A percentile compares a stretch with the other conserved stretches of the same genome.
phyloP scores from a whole-genome alignment of 345 rosid genomes.

The Syzygium oleosum region DNA sequence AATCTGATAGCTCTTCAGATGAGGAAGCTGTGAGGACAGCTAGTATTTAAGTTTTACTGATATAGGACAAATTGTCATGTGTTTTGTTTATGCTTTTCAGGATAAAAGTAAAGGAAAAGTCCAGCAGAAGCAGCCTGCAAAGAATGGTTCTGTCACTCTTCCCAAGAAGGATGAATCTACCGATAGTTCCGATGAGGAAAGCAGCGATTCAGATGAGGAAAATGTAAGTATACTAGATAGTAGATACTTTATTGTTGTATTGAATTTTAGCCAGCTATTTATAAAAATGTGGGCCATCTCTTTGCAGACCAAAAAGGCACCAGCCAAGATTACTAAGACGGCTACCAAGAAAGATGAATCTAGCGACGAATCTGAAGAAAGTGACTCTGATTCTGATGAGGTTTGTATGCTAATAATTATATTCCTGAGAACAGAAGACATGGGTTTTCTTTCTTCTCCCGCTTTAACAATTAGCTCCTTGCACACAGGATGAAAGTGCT shows the following conservation, averaged over 20 bases:
- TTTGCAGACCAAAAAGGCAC: constrained; percentile 5
- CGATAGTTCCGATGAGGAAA: constrained; percentile 16
- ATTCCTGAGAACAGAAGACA: background rate
- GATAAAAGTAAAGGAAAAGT: constrained; percentile 1
- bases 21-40: background rate
- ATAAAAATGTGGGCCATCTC: background rate
- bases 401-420: background rate
- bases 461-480: background rate
- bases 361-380: constrained; percentile 30
- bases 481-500: background rate
- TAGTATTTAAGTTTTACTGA: background rate
- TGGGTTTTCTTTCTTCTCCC: background rate
- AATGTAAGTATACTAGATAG: background rate
- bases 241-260: background rate
- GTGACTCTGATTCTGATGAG: constrained; percentile 5
- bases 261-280: background rate
- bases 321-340: background rate
- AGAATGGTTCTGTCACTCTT: constrained; percentile 8
- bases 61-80: background rate
- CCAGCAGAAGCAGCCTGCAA: constrained; percentile 7
- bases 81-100: constrained; percentile 6
- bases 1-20: constrained; percentile 5
- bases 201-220: constrained; percentile 5
- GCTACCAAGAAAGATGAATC: constrained; percentile 12
- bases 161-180: constrained; percentile 5